A percentile compares a stretch with the other conserved stretches of the same genome.
phyloP scores from a whole-genome alignment of 106 monocot species.

The Platanthera zijinensis region DNA sequence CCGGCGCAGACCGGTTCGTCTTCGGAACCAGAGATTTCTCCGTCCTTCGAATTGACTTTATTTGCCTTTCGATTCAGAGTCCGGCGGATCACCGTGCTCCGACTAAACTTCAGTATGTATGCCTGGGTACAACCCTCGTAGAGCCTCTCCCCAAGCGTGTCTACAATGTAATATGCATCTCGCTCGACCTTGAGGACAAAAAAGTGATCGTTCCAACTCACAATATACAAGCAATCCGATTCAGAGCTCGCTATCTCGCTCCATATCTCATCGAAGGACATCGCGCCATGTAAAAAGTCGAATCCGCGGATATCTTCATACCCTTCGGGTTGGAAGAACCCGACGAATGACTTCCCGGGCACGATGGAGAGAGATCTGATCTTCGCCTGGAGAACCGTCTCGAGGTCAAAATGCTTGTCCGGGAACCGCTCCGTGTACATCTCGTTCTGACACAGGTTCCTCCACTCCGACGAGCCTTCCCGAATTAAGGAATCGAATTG shows the following conservation, averaged over 20 bases:
- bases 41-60: slow-evolving; percentile 1
- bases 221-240: slow-evolving; percentile 49
- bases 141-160: slow-evolving; percentile 91
- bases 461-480: slow-evolving; percentile 91
- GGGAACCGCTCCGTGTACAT: slow-evolving; percentile 46
- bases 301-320: slow-evolving; percentile 30
- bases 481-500: slow-evolving; percentile 83
- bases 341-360: slow-evolving; percentile 63
- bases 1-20: slow-evolving; percentile 37
- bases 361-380: slow-evolving; percentile 48
- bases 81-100: slow-evolving; percentile 33
- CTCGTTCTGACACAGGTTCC: slow-evolving; percentile 63
- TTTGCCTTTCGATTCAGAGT: slow-evolving; percentile 6
- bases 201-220: slow-evolving; percentile 99
- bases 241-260: slow-evolving; percentile 49
- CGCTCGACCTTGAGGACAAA: slow-evolving; percentile 77
- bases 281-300: slow-evolving; percentile 63
- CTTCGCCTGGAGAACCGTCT: slow-evolving; percentile 70
- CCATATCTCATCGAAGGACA: slow-evolving; percentile 95
- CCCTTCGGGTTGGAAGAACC: slow-evolving; percentile 80
- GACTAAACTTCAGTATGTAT: slow-evolving; percentile 82
- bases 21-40: neutral
- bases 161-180: slow-evolving; percentile 79
- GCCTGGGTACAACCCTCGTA: slow-evolving; percentile 82
- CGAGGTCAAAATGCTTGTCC: slow-evolving; percentile 90